Base-by-base conservation (phyloP, 78 protist species). In the Creolimax fragrantissima region DNA sequence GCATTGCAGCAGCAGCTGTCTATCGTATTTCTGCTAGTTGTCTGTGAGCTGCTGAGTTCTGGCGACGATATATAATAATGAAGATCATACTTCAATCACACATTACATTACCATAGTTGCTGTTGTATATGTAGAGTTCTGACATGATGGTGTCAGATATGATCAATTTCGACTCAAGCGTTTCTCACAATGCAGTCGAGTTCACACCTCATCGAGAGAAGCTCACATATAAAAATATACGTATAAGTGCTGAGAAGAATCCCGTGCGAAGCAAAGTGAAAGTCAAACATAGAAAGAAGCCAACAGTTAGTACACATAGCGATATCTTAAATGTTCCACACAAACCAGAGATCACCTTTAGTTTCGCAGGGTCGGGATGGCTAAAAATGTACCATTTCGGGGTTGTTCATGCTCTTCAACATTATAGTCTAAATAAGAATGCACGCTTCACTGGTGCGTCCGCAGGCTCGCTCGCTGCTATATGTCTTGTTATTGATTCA, bases 401-500 rank as follows among this genome's bases (percentile, higher is more conserved):
- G 24, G 90, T 32, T 6, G 90, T 41, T n/a, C n/a, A 5, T 6
- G 90, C 90, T 41, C 45, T 86, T 32, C 5, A 35, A 11, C 42
- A 86, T 17, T 24, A 24, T 5, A 45, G 90, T 11, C 24, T 86
- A 24, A 24, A 83, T 24, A 36, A 5, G 17, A 32, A 86, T 11
- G 90, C 90, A 4, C 44, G 45, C 44, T 86, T 86, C 43, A 11
- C 45, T 41, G 90, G 90, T 4, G 45, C 90, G 4, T 86, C 90
- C 7, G 90, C 90, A 42, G 90, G 90, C 4, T 24, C 44, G n/a
- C 44, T 86, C 6, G 90, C 37, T 43, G 5, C 41, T 35, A 4
- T 11, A 5, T 32, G 45, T 11, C 90, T 86, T 4, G 44, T 86
- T 7, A 32, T 86, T 36, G 90, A 35, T 45, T 86, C 45, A 5